phyloP scores from a whole-genome alignment of 345 rosid species.

The Citrus medica region DNA sequence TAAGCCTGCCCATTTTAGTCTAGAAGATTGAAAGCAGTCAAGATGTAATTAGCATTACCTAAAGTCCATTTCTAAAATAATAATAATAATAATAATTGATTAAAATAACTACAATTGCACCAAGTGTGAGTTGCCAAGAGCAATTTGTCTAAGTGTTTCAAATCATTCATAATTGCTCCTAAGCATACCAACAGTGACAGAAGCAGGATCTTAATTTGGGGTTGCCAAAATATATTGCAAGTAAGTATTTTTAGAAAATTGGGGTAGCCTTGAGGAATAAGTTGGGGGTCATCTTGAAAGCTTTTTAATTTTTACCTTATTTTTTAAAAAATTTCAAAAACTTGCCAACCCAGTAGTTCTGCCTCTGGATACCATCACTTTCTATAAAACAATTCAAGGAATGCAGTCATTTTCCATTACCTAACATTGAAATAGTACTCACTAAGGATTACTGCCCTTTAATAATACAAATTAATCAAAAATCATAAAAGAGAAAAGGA shows the following conservation, averaged over 20 bases:
- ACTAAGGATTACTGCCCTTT: not conserved
- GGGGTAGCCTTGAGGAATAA: too few species aligned
- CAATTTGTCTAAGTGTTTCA: not conserved
- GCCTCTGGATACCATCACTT: not conserved
- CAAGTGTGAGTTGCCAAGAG: not conserved
- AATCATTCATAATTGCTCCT: not conserved
- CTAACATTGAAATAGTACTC: constrained; percentile 2
- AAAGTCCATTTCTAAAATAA: not conserved
- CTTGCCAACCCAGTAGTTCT: too few species aligned
- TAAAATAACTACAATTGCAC: not conserved
- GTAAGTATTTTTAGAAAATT: too few species aligned
- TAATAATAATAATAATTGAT: not conserved
- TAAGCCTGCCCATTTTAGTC: not conserved
- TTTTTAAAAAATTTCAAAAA: too few species aligned
- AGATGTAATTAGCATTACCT: not conserved
- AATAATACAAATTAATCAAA: not conserved
- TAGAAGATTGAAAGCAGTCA: not conserved
- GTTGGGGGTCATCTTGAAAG: too few species aligned
- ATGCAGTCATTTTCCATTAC: not conserved
- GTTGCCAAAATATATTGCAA: too few species aligned
- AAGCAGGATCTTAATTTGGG: too few species aligned
- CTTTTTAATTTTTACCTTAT: too few species aligned
- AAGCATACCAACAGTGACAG: too few species aligned
- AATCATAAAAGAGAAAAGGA: constrained; percentile 2
- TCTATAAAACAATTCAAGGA: not conserved